Percentiles rank a stretch among this genome's conserved stretches.
Conservation (phyloP, 352 stramenopile genomes). For the Phytopythium litorale region DNA sequence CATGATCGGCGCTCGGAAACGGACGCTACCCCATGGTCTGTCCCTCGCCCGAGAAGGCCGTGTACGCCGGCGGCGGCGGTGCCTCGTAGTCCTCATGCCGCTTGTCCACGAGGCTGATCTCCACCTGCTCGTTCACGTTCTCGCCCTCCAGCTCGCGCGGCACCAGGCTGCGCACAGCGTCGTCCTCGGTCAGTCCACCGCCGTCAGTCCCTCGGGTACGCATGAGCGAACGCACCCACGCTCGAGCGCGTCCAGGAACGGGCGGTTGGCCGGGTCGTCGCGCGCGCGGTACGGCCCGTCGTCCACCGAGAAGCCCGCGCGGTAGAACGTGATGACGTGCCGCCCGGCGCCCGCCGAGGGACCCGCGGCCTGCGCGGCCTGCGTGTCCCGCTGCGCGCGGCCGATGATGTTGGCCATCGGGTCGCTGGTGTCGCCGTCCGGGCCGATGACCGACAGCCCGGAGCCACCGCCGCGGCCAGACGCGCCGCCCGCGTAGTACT, state of each 20-base stretch:
- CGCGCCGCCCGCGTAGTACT: conserved; percentile 73
- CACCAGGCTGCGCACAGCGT: conserved; percentile 34
- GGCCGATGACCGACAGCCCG: conserved; percentile 69
- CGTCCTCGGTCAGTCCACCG: background rate
- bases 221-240: conserved; percentile 33
- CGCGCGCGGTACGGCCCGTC: conserved; percentile 71
- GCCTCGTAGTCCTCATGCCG: conserved; percentile 79
- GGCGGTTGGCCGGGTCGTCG: conserved; percentile 62
- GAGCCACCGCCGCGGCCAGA: conserved; percentile 68
- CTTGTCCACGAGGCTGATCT: conserved; percentile 86
- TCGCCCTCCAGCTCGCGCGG: conserved; percentile 73
- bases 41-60: conserved; percentile 80
- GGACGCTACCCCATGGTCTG: conserved; percentile 64
- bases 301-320: conserved; percentile 82
- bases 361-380: conserved; percentile 3
- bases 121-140: conserved; percentile 61
- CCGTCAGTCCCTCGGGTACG: background rate
- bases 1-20: background rate
- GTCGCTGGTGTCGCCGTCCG: conserved; percentile 34
- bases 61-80: conserved; percentile 69
- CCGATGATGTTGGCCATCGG: conserved; percentile 81
- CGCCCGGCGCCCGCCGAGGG: conserved; percentile 18
- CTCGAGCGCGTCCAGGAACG: conserved; percentile 82
- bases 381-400: conserved; percentile 68
- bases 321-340: conserved; percentile 84